Evolutionary conservation across 805 yeast species (phyloP).

Genomic region (Candida gorgasii): DNA sequence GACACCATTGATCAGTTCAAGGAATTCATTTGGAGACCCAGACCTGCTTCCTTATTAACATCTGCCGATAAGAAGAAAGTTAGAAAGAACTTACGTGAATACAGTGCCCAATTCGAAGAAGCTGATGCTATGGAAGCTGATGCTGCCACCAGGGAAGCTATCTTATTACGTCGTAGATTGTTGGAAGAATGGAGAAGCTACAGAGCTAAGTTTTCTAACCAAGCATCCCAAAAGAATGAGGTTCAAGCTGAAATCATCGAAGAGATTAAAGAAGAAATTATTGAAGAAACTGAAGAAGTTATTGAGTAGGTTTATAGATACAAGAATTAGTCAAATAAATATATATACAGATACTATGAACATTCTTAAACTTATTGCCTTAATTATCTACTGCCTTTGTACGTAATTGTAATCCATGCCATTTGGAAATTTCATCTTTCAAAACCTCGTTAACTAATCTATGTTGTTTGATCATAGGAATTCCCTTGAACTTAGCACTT

Average conservation of each 20-base stretch:
- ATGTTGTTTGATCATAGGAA: conserved; percentile 88
- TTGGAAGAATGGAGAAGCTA: conserved; percentile 85
- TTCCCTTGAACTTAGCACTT: conserved; percentile 72
- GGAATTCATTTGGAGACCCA: conserved; percentile 95
- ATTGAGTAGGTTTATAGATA: conserved; percentile 40
- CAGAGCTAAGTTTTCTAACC: conserved; percentile 50
- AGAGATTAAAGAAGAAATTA: conserved; percentile 74
- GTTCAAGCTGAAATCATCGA: conserved; percentile 59
- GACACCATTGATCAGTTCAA: conserved; percentile 81
- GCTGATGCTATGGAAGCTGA: conserved; percentile 94
- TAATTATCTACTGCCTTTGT: conserved; percentile 47
- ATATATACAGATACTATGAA: conserved; percentile 1
- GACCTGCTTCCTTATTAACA: conserved; percentile 78
- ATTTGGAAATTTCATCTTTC: conserved; percentile 79
- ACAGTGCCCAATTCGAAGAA: conserved; percentile 91
- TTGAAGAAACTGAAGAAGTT: conserved; percentile 72
- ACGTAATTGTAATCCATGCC: conserved; percentile 93
- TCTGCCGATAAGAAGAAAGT: conserved; percentile 86
- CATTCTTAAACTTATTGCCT: not conserved
- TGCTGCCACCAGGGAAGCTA: conserved; percentile 86
- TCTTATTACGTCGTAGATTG: conserved; percentile 76
- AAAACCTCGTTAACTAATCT: conserved; percentile 79
- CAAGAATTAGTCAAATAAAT: too few species aligned
- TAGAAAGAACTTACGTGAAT: conserved; percentile 83
- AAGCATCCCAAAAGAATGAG: conserved; percentile 43